phyloP scores from a whole-genome alignment of 2,329 filamentous ascomycete genomes.

The Cladophialophora bantiana region DNA sequence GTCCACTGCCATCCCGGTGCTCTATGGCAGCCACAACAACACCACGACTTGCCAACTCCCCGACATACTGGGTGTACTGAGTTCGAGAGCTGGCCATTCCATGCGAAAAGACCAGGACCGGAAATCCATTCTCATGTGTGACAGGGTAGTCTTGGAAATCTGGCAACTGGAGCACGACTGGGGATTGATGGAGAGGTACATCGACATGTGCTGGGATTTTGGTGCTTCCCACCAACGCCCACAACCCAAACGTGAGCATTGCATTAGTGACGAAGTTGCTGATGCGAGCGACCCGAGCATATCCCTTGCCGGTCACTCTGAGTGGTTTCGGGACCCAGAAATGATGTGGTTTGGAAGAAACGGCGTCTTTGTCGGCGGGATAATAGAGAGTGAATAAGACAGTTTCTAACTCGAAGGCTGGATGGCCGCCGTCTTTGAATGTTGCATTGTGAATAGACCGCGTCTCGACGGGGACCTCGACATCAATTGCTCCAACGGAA shows the following conservation, averaged over 20 bases:
- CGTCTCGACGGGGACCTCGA: slow-evolving; percentile 37
- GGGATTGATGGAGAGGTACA: slow-evolving; percentile 33
- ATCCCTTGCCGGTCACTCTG: slow-evolving; percentile 35
- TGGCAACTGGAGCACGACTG: slow-evolving; percentile 21
- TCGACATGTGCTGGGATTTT: slow-evolving; percentile 41
- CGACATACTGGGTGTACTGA: slow-evolving; percentile 40
- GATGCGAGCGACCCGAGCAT: slow-evolving; percentile 39
- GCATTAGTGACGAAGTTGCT: slow-evolving; percentile 39
- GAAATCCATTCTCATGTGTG: slow-evolving; percentile 34
- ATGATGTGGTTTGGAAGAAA: slow-evolving; percentile 36
- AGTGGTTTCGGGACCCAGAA: slow-evolving; percentile 40
- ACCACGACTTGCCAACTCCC: slow-evolving; percentile 38
- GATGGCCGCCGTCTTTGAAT: slow-evolving; percentile 33
- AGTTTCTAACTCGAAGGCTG: slow-evolving; percentile 40
- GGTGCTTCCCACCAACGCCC: slow-evolving; percentile 36
- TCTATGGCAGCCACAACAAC: slow-evolving; percentile 40
- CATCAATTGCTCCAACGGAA: slow-evolving; percentile 39
- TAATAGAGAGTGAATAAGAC: slow-evolving; percentile 42
- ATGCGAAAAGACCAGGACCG: slow-evolving; percentile 40
- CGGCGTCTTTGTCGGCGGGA: slow-evolving; percentile 31
- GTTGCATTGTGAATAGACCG: slow-evolving; percentile 34
- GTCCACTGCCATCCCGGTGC: slow-evolving; percentile 40
- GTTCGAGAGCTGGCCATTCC: slow-evolving; percentile 40
- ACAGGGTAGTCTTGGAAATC: slow-evolving; percentile 5
- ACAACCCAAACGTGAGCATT: slow-evolving; percentile 37